Percentiles rank a stretch among this genome's conserved stretches.
phyloP scores from a whole-genome alignment of 257 asterid genomes.

The Orobanche coerulescens region DNA sequence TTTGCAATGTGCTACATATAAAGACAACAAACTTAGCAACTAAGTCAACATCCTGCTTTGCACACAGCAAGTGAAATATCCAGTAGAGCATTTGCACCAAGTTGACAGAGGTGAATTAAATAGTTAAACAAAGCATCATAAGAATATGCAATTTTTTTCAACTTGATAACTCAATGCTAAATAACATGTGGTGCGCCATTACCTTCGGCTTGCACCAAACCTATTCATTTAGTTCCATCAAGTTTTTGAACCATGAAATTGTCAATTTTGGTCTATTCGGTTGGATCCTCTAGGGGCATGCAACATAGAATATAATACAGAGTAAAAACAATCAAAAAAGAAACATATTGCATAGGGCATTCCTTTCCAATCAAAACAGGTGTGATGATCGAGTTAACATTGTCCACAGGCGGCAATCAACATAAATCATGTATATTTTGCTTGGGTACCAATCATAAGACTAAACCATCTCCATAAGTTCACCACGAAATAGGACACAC shows the following conservation, averaged over 20 bases:
- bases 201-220: constrained; percentile 99
- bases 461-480: too few relatives aligned
- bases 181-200: too few relatives aligned
- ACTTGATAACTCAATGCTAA: too few relatives aligned
- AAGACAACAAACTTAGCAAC: not conserved
- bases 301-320: not conserved
- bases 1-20: constrained; percentile 98
- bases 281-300: constrained; percentile 86
- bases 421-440: too few relatives aligned
- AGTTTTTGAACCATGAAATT: constrained; percentile 92
- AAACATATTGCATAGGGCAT: too few relatives aligned
- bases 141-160: too few relatives aligned
- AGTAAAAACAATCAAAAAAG: not conserved
- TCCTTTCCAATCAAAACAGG: constrained; percentile 98
- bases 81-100: constrained; percentile 95
- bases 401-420: too few relatives aligned
- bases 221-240: constrained; percentile 97
- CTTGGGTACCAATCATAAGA: too few relatives aligned
- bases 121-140: not conserved
- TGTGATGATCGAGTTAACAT: constrained; percentile 75
- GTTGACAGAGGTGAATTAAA: constrained; percentile 34
- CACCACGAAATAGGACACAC: too few relatives aligned
- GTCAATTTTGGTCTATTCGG: constrained; percentile 79
- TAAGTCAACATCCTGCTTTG: constrained; percentile 53
- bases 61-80: constrained; percentile 96